Conservation (phyloP, 257 asterid species). For the Salvia miltiorrhiza region DNA sequence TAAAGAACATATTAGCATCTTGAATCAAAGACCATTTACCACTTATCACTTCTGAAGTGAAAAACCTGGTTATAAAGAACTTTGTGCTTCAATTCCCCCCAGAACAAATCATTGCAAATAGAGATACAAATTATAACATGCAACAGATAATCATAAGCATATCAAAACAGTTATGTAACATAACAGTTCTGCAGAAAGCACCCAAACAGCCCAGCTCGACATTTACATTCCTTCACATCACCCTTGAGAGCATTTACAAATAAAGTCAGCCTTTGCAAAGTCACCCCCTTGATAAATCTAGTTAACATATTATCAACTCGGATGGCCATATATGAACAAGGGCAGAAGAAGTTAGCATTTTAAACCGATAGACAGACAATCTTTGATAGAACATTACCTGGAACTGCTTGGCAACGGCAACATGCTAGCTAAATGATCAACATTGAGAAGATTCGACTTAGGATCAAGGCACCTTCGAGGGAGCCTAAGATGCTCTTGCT, state of each 20-base stretch:
- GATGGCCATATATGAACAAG: neutral
- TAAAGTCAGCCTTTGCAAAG: no score
- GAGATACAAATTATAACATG: neutral
- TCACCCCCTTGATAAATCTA: no score
- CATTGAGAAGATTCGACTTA: neutral
- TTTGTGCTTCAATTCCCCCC: neutral
- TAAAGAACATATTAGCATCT: conserved; percentile 11
- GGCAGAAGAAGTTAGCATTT: neutral
- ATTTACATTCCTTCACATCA: neutral
- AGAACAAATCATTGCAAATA: neutral
- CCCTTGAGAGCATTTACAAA: neutral
- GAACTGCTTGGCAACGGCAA: conserved; percentile 29
- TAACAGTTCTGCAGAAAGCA: neutral
- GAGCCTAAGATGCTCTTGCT: conserved; percentile 18
- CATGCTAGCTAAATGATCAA: conserved; percentile 21
- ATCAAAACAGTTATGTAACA: neutral
- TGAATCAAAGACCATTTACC: neutral
- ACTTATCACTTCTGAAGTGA: neutral
- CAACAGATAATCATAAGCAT: neutral
- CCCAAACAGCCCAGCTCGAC: neutral
- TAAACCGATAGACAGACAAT: neutral
- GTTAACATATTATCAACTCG: neutral
- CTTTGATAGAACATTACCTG: conserved; percentile 26
- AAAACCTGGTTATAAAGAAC: neutral
- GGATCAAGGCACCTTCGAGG: conserved; percentile 16